Conservation (phyloP, 1,284 basidiomycete species). For the Austroboletus novae-zelandiae region DNA sequence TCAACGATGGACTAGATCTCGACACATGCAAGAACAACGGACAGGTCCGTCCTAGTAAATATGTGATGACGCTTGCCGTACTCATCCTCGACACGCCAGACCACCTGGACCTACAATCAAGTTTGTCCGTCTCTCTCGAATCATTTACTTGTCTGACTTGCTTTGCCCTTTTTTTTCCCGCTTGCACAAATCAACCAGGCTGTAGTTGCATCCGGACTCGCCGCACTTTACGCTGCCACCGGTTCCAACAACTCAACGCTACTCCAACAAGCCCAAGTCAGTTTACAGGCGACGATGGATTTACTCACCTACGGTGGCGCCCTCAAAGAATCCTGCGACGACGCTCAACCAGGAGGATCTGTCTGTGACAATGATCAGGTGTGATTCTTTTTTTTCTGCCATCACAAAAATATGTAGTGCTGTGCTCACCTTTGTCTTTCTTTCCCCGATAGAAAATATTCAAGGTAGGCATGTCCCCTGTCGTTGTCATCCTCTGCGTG, state of each 20-base stretch:
- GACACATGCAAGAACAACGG: conserved; percentile 46
- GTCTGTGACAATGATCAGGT: conserved; percentile 51
- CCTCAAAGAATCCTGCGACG: conserved; percentile 52
- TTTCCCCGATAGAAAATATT: conserved; percentile 40
- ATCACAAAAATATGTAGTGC: no score
- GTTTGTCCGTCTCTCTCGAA: conserved; percentile 20
- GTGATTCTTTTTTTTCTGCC: no score
- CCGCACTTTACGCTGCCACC: conserved; percentile 41
- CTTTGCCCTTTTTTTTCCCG: not conserved
- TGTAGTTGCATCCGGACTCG: conserved; percentile 52
- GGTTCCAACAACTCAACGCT: conserved; percentile 34
- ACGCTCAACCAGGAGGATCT: conserved; percentile 36
- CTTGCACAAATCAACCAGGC: conserved; percentile 30
- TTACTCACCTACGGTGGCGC: conserved; percentile 39
- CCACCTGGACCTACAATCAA: conserved; percentile 57
- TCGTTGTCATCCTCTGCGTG: not conserved
- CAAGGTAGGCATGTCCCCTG: conserved; percentile 30
- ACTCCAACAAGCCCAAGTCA: conserved; percentile 48
- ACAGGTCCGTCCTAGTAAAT: conserved; percentile 28
- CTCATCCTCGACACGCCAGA: conserved; percentile 30
- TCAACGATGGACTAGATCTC: conserved; percentile 47
- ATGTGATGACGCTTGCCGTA: not conserved
- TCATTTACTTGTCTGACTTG: not conserved
- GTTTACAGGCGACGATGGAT: conserved; percentile 48
- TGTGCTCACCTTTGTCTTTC: not conserved